Base-by-base conservation (phyloP, 179 eudicot species). In the Patellifolia procumbens region DNA sequence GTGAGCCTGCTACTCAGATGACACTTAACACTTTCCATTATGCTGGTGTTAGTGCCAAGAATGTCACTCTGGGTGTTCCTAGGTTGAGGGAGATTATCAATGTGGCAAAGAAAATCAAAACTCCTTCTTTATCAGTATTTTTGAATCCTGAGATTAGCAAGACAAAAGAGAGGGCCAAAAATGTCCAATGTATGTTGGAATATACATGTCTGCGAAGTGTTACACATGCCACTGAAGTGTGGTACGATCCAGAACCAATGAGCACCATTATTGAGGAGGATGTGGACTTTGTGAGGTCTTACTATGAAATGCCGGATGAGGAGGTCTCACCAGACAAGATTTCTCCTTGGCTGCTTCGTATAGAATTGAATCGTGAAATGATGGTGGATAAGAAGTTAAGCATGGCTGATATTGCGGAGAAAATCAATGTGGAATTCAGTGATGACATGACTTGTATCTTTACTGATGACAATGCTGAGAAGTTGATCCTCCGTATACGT, bases 1-100 rank as follows among this genome's bases (percentile, higher is more conserved):
- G 99, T 70, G 99, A 96, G 81, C 99, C 99, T 77, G 99, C 99
- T 31, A 96, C 99, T 52, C 99, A 96, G 70, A 96, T 96, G 99
- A 96, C 99, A 26, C 90, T 96, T 6, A 96, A 96, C 69, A 96
- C 99, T 51, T 96, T 96, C 80, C 99, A 96, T 55, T 96, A 89
- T 90, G 98, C 99, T 87, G 99, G 99, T 91, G 99, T 96, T 72
- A 96, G 99, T 89, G 99, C 99, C 31, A 96, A 96, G 88, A 96
- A 96, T 86, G 99, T 96, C 74, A 94, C 99, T 75, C 89, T 96
- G 43, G 98, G 98, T 73, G 99, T 96, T 81, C 99, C 99, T 11
- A 83, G 99, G 87, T 86, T 96, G 91, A 89, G 96, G 80, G 99
- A 96, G 78, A 96, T 96, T 55, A 94, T 96, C 76, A 96, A 94